Base-by-base conservation (phyloP, 306 rosid genomes). In the Cucumis sativus region DNA sequence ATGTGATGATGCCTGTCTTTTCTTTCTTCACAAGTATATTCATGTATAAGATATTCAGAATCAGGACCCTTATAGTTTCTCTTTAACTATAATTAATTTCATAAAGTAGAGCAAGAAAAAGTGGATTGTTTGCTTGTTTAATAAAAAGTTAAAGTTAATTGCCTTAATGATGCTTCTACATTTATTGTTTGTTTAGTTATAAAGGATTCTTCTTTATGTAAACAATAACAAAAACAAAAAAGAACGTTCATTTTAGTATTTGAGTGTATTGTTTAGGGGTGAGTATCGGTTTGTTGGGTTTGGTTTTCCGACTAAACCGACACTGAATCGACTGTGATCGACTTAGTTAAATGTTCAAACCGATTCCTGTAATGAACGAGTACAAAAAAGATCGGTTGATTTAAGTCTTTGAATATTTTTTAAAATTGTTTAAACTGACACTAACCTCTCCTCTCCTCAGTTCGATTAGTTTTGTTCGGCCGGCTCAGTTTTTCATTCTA, bases 21-120 rank as follows among this genome's bases (percentile, higher is more conserved):
- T 87, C 90, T 85, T 90, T 79, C 40, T n/a, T 49, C 82, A 78
- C 76, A 88, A 90, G 90, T 28, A 69, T 84, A 69, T 84, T 79
- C 84, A 89, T 87, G 49, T 51, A 75, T 79, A 41, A 84, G 81
- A 55, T 79, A 85, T 77, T 74, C 39, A 35, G 77, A 77, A 55
- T 74, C 45, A 75, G 57, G 61, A 85, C 72, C 76, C 66, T 49
- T 82, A 76, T 47, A 68, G 75, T 71, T 75, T 79, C 78, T 75
- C 79, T 57, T 64, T 75, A 65, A 76, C 56, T 85, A 84, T 86
- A 84, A 85, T 78, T 83, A 78, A 45, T 28, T 17, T n/a, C 52
- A 20, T 69, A 62, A 81, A 77, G 87, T 74, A 65, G 7, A 41
- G n/a, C 37, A 33, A 33, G 4, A 62, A 57, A 74, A 57, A 64